Conservation (phyloP, 306 rosid species). For the Adenanthera pavonina region DNA sequence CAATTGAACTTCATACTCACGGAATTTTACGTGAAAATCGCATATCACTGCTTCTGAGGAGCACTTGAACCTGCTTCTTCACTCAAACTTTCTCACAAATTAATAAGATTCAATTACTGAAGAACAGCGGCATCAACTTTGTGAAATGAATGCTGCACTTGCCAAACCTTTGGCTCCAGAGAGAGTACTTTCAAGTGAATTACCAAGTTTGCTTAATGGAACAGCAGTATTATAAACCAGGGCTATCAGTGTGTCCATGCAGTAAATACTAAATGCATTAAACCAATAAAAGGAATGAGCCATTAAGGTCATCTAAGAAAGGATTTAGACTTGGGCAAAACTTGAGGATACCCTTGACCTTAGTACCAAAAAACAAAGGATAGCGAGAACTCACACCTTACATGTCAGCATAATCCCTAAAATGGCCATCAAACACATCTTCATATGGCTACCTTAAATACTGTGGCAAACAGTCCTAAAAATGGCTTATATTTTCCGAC, state of each 20-base stretch:
- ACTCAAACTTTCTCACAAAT: conserved; percentile 4
- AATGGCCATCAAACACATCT: neutral
- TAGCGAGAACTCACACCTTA: neutral
- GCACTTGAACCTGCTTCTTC: neutral
- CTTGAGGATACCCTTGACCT: neutral
- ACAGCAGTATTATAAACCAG: neutral
- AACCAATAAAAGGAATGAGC: neutral
- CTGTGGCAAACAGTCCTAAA: neutral
- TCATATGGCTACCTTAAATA: neutral
- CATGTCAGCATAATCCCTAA: conserved; percentile 1
- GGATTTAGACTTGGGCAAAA: neutral
- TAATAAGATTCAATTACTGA: neutral
- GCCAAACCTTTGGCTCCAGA: conserved; percentile 4
- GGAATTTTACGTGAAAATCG: neutral
- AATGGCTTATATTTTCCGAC: neutral
- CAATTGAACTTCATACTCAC: conserved; percentile 13
- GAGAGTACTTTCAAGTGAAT: neutral
- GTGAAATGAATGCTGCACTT: conserved; percentile 9
- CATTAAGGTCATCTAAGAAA: neutral
- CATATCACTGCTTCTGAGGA: neutral
- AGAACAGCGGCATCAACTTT: conserved; percentile 8
- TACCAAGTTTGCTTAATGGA: neutral
- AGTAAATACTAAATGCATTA: neutral
- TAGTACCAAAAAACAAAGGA: neutral
- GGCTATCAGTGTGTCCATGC: neutral